A percentile compares a stretch with the other conserved stretches of the same genome.
Conservation (phyloP, 129 eudicot genomes). For the Glebionis coronaria region DNA sequence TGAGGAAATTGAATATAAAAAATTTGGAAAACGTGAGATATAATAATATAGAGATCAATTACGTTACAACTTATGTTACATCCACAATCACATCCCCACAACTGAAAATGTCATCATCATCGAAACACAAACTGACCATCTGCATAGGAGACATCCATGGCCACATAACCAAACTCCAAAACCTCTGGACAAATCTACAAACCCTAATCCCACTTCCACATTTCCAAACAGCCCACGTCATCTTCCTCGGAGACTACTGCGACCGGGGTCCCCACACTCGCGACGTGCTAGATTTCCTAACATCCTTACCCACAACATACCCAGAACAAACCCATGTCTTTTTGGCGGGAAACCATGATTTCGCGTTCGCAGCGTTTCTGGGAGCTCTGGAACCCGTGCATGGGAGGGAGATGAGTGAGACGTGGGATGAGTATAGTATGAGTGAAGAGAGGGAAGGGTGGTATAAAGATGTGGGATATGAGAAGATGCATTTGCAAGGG, state of each 20-base stretch:
- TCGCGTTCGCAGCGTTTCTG: constrained; percentile 77
- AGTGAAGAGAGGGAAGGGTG: constrained; percentile 86
- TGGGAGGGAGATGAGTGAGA: constrained; percentile 44
- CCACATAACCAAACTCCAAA: constrained; percentile 33
- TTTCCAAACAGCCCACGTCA: constrained; percentile 31
- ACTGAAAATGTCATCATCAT: too few relatives aligned
- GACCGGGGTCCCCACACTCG: constrained; percentile 73
- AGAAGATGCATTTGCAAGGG: constrained; percentile 84
- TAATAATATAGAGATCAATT: too few relatives aligned
- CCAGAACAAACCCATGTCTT: constrained; percentile 84
- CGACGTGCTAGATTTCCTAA: constrained; percentile 63
- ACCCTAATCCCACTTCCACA: constrained; percentile 24
- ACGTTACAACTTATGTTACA: too few relatives aligned
- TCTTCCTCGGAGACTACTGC: constrained; percentile 92
- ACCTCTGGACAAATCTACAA: constrained; percentile 39
- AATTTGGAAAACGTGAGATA: too few relatives aligned
- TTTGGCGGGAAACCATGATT: constrained; percentile 81
- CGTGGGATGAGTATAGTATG: constrained; percentile 64
- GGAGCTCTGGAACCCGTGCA: constrained; percentile 35
- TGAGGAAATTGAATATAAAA: too few relatives aligned
- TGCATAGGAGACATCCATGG: constrained; percentile 46
- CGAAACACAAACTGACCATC: constrained; percentile 12
- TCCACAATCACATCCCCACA: too few relatives aligned
- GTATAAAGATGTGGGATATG: constrained; percentile 65
- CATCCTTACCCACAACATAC: constrained; percentile 59